phyloP scores from a whole-genome alignment of 495 filamentous ascomycete genomes.

The Cercophora scortea region DNA sequence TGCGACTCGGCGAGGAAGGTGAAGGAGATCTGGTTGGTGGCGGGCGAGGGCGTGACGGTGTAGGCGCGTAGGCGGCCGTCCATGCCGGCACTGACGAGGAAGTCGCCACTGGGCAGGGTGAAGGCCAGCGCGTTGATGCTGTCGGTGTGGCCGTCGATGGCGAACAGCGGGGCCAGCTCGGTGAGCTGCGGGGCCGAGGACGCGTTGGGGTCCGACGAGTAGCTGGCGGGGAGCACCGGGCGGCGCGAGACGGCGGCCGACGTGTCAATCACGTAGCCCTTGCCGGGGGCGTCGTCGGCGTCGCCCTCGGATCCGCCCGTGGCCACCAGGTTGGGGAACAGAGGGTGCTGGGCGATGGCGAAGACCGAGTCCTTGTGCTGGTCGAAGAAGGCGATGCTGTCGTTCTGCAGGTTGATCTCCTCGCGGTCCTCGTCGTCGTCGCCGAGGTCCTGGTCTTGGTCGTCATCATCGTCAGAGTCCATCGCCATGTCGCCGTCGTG shows the following conservation, averaged over 20 bases:
- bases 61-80: slow-evolving; percentile 70
- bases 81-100: slow-evolving; percentile 75
- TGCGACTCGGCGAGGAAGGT: slow-evolving; percentile 57
- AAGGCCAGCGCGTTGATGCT: slow-evolving; percentile 81
- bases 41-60: slow-evolving; percentile 58
- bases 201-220: slow-evolving; percentile 57
- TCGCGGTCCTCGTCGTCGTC: slow-evolving; percentile 47
- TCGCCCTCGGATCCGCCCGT: slow-evolving; percentile 84
- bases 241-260: slow-evolving; percentile 50
- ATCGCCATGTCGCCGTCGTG: slow-evolving; percentile 47
- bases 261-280: slow-evolving; percentile 70
- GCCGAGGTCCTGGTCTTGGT: slow-evolving; percentile 41
- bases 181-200: slow-evolving; percentile 30
- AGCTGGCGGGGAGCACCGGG: slow-evolving; percentile 65
- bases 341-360: slow-evolving; percentile 85
- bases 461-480: slow-evolving; percentile 23
- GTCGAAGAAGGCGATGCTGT: slow-evolving; percentile 89
- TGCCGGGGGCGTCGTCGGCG: slow-evolving; percentile 49
- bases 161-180: slow-evolving; percentile 53
- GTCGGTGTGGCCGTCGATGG: slow-evolving; percentile 81
- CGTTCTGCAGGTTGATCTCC: slow-evolving; percentile 77
- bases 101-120: slow-evolving; percentile 74
- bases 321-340: slow-evolving; percentile 66
- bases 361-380: slow-evolving; percentile 81
- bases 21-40: slow-evolving; percentile 67